Base-by-base conservation (phyloP, 2,329 filamentous ascomycete species). In the Ophioceras dolichostomum region DNA sequence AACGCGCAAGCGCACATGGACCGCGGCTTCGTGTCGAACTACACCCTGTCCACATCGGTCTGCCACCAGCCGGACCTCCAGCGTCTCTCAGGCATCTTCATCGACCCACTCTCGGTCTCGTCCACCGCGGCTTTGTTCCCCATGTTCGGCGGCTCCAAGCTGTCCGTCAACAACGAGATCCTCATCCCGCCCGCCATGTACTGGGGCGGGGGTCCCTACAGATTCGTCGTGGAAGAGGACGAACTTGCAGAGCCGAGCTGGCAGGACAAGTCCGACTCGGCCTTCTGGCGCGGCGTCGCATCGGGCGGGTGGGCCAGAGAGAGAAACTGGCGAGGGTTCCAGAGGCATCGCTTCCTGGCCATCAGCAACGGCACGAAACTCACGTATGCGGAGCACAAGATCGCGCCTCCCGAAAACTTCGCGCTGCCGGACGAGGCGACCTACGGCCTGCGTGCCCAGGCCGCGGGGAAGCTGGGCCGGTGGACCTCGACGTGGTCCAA, bases 291-390 rank as follows among this genome's bases (percentile, higher is more conserved):
- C 22, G 78, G 78, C 24, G 75, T 80, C 8, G 77, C 76, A 2
- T 79, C 77, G 2, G 78, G 78, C 3, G 79, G 78, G 1, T 57
- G 58, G 28, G 76, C 81, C 45, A 59, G 64, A 45, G 48, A 64
- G 53, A 47, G 67, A 20, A 85, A 77, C 47, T 87, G 82, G 82
- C 70, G 64, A 10, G 70, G 75, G 0, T 86, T 85, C 49, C 81
- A 87, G 44, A 73, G 82, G 4, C 82, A 86, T 50, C 77, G 83
- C 2, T 83, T 87, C 50, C 69, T 85, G 2, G 65, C 75, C 32
- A 81, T 86, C 76, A 70, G 78, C 49, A 86, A 87, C 47, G 70
- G 64, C 10, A 81, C 77, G 7, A 67, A 65, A 39, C 61, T 82
- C 4, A 48, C 49, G 5, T 50, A 55, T 6, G 70, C 69, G 3